Evolutionary conservation across 441 rosid genomes (phyloP), one percentile per base, ranked within the genome.

Genomic region (Breynia disticha): DNA sequence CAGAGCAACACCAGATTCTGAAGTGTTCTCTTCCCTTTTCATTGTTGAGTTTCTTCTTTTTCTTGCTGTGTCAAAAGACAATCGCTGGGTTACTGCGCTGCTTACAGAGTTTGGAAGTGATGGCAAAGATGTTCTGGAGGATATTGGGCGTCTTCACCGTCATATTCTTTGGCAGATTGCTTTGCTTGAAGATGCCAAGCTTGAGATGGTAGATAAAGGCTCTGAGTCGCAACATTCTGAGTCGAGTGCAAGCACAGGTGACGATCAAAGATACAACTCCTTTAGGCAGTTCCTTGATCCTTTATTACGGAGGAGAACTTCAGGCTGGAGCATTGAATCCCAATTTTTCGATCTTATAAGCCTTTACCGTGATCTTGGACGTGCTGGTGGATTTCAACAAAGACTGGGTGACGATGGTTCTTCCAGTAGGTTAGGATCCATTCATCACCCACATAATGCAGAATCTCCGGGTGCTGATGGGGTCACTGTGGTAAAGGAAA

Each of bases 231-330:
- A 72, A 69, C 87, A 77, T 63, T 59, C 82, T 54, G 95, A 82
- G 45, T 42, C 56, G 50, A 73, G 60, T 69, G 22, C 70, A 39
- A 72, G 54, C 69, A 86, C 82, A 45, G 65, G 68, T 20, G 97
- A 81, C 68, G 97, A 85, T 61, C 97, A 85, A 57, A 79, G 94
- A 57, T 76, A 83, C 72, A 90, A 81, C 68, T 84, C 97, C 47
- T 83, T 90, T 55, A 85, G 99, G 73, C 99, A 87, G 75, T 76
- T 94, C 66, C 81, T 94, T 77, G 96, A 94, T 77, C 99, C 99
- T 19, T 75, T 76, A 53, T 73, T 85, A 68, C 79, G 96, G 71
- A 85, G 99, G 72, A 87, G 99, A 68, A 76, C 91, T 13, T 74
- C 96, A n/a, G 89, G 89, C 49, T 87, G 84, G 96, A 79, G 79